phyloP scores from a whole-genome alignment of 1,284 basidiomycete genomes.

The Tilletia setariae region DNA sequence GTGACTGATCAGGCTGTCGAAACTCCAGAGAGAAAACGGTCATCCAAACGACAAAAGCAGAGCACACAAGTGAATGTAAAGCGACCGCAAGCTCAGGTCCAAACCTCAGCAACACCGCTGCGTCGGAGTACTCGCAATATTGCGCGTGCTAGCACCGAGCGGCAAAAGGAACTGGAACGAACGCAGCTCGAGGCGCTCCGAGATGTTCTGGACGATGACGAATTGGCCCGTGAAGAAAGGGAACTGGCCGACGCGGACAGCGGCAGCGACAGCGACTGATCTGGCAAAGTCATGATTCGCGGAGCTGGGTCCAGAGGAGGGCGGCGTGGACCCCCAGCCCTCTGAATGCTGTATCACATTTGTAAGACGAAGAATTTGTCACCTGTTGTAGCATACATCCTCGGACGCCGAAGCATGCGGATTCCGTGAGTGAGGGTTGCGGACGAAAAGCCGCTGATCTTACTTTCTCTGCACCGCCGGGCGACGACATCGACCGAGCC shows the following conservation, averaged over 20 bases:
- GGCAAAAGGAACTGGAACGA: neutral
- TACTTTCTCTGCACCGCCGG: too few relatives aligned
- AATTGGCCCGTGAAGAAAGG: neutral
- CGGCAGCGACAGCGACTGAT: constrained; percentile 3
- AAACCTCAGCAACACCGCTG: neutral
- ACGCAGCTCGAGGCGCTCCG: neutral
- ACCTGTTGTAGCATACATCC: too few relatives aligned
- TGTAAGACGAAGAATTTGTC: too few relatives aligned
- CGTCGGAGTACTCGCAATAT: neutral
- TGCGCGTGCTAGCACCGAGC: neutral
- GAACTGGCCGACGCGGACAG: neutral
- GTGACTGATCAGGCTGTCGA: neutral
- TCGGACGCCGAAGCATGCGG: too few relatives aligned
- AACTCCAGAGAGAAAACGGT: neutral
- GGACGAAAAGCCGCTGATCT: too few relatives aligned
- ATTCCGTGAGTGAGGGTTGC: too few relatives aligned
- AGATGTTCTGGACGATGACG: constrained; percentile 4
- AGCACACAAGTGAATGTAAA: too few relatives aligned
- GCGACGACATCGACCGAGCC: too few relatives aligned
- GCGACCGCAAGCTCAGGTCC: neutral
- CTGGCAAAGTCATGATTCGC: neutral
- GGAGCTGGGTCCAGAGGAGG: too few relatives aligned
- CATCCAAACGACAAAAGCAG: neutral
- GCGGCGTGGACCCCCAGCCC: too few relatives aligned
- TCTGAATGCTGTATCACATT: too few relatives aligned